Conservation (phyloP, 2,329 filamentous ascomycete genomes). For the Xylariaceae sp. region DNA sequence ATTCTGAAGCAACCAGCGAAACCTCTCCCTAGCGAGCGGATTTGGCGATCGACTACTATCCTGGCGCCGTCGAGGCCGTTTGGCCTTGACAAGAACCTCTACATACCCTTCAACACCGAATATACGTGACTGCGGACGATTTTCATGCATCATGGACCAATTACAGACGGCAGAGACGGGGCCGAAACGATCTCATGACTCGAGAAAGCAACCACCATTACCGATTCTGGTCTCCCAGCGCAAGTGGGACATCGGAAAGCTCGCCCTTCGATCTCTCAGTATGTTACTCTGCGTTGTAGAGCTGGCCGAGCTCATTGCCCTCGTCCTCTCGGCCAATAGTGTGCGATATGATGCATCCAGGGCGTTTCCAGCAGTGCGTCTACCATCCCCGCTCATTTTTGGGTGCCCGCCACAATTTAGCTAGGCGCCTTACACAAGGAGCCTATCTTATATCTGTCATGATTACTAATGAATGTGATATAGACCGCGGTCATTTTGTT, state of each 20-base stretch:
- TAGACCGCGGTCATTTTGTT: constrained; percentile 14
- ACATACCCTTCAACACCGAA: background rate
- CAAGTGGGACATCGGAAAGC: constrained; percentile 25
- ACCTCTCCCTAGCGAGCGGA: background rate
- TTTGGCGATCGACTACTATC: background rate
- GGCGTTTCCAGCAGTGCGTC: too few species aligned
- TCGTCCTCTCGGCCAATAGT: background rate
- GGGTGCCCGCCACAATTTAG: background rate
- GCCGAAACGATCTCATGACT: background rate
- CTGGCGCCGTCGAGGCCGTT: background rate
- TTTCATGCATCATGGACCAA: constrained; percentile 8
- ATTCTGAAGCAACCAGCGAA: background rate
- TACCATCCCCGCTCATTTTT: background rate
- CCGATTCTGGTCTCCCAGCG: constrained; percentile 17
- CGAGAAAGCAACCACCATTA: constrained; percentile 12
- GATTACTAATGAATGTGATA: background rate
- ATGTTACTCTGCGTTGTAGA: constrained; percentile 12
- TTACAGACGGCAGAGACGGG: background rate
- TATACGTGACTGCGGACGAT: background rate
- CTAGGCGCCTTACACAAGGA: background rate
- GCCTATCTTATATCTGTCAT: background rate
- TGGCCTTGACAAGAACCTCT: background rate
- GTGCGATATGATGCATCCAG: too few species aligned
- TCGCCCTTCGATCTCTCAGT: constrained; percentile 21
- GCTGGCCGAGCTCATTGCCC: constrained; percentile 10